Conservation (phyloP, 495 filamentous ascomycete species). For the Xylaria venustula region DNA sequence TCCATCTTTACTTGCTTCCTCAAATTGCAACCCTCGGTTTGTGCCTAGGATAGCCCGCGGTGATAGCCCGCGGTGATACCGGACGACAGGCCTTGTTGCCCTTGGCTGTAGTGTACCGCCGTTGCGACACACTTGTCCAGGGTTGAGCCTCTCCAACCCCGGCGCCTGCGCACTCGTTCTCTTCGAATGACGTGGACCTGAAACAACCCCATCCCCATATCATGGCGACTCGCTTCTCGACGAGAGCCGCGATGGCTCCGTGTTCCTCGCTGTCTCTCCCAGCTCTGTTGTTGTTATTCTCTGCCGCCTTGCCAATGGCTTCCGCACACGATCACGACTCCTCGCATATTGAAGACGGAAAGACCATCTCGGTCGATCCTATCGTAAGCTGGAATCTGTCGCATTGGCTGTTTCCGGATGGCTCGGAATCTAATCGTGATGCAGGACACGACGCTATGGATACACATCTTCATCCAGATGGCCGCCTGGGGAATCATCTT, state of each 20-base stretch:
- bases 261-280: slow-evolving; percentile 19
- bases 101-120: not conserved
- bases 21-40: not conserved
- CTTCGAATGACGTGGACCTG: slow-evolving; percentile 3
- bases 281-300: slow-evolving; percentile 16
- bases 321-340: slow-evolving; percentile 73
- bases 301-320: slow-evolving; percentile 36
- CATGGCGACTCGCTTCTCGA: not conserved
- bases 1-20: too few species aligned
- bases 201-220: slow-evolving; percentile 2
- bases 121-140: slow-evolving; percentile 8
- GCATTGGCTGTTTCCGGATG: not conserved
- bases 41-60: not conserved
- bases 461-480: slow-evolving; percentile 88
- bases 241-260: slow-evolving; percentile 12
- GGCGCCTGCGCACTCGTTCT: not conserved
- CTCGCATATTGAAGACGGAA: slow-evolving; percentile 72
- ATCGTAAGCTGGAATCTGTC: slow-evolving; percentile 60
- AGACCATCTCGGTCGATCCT: slow-evolving; percentile 74
- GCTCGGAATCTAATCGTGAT: slow-evolving; percentile 19
- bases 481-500: slow-evolving; percentile 87
- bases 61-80: too few species aligned
- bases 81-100: not conserved
- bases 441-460: slow-evolving; percentile 84
- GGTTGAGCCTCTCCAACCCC: slow-evolving; percentile 2